Base-by-base conservation (phyloP, 2,329 filamentous ascomycete genomes). In the Emydomyces testavorans region DNA sequence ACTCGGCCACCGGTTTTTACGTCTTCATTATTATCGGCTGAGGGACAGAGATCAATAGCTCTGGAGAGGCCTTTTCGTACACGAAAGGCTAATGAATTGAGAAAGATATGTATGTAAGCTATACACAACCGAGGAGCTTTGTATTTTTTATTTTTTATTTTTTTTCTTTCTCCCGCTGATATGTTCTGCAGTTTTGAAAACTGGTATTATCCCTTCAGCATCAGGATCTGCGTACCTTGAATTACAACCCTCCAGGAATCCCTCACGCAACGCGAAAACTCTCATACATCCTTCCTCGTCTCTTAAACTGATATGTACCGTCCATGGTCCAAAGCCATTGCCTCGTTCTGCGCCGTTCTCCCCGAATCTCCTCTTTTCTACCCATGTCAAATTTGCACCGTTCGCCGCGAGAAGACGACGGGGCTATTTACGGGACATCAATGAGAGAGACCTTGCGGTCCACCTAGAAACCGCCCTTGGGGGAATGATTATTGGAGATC, bases 301-400 rank as follows among this genome's bases (percentile, higher is more conserved):
- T 44, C 76, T 96, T 61, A 98, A 98, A 66, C 79, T 98, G 52
- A 85, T 83, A 53, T 94, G 89, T 65, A 89, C 87, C 8, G 86
- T 96, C 47, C 90, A 96, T 67, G 92, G 92, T 1, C 92, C 92
- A 2, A 81, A 89, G 56, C 88, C 92, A 20, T 76, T 98, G 35
- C 89, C 90, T 26, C 80, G 88, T 62, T 93, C 85, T 48, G 86
- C 87, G 23, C 83, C 87, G 1, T 98, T 95, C 69, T 92, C 86
- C 45, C 87, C 92, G 7, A 89, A 94, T 58, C 79, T 96, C 54
- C 82, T 95, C 37, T 77, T 98, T 44, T 87, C 85, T 11, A 93
- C 90, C 2, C 87, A 94, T 57, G 83, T 98, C 61, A 98, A 96
- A 69, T 96, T 94, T 63, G 89, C 92, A 0, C 89, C 92, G 0